Conservation (phyloP, 441 rosid genomes). For the Populus hybrid region DNA sequence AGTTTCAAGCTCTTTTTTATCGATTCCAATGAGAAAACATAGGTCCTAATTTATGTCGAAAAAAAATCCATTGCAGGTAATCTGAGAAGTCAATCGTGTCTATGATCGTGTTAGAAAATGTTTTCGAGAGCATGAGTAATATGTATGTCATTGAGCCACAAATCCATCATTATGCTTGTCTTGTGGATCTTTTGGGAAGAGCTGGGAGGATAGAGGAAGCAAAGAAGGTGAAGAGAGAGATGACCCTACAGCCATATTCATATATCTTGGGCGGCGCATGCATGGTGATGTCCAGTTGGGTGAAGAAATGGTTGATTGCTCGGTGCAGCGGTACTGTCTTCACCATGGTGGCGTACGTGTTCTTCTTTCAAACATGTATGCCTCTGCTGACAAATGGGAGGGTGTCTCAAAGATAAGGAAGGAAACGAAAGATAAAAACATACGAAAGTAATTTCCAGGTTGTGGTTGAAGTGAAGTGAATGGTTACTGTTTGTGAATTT, state of each 20-base stretch:
- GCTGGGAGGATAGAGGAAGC: constrained; percentile 54
- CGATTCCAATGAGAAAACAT: no score
- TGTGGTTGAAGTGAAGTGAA: constrained; percentile 53
- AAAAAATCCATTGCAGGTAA: no score
- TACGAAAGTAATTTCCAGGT: constrained; percentile 36
- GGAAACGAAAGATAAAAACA: constrained; percentile 33
- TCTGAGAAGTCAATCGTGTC: no score
- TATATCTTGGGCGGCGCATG: constrained; percentile 57
- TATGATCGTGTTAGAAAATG: no score
- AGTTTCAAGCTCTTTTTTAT: no score
- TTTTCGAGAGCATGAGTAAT: constrained; percentile 34
- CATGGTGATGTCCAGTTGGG: constrained; percentile 39
- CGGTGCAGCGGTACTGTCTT: constrained; percentile 27
- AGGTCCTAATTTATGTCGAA: no score
- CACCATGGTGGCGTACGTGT: constrained; percentile 50
- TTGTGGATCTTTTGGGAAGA: constrained; percentile 58
- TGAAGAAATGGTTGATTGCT: constrained; percentile 34
- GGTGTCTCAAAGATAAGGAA: constrained; percentile 41
- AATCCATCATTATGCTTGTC: constrained; percentile 58
- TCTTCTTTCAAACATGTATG: constrained; percentile 51
- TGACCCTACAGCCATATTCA: constrained; percentile 54
- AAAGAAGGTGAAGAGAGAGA: constrained; percentile 34
- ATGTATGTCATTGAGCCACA: constrained; percentile 33
- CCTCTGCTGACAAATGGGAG: constrained; percentile 48
- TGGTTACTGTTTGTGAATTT: constrained; percentile 47